phyloP scores from a whole-genome alignment of 805 yeast species.

The Saccharomycopsis sp. region DNA sequence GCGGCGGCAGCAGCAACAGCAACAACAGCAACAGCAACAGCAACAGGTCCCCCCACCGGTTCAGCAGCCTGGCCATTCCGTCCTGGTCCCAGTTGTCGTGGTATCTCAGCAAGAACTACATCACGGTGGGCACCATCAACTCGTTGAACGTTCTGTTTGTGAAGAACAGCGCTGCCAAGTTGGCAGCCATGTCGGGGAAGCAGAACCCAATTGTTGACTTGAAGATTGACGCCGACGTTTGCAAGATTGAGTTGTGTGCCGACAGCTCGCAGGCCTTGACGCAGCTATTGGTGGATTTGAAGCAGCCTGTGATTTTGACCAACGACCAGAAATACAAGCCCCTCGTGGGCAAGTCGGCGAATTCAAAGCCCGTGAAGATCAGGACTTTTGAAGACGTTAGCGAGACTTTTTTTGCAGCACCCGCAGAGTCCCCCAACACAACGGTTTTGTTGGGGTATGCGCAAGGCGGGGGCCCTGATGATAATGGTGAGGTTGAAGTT shows the following conservation, averaged over 20 bases:
- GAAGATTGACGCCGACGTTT: conserved; percentile 39
- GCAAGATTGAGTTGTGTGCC: conserved; percentile 58
- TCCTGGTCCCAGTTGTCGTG: conserved; percentile 36
- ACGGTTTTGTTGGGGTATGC: background rate
- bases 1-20: conserved; percentile 8
- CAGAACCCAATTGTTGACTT: conserved; percentile 32
- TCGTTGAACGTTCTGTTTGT: conserved; percentile 13
- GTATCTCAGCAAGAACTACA: conserved; percentile 41
- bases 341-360: conserved; percentile 27
- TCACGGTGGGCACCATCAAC: conserved; percentile 40
- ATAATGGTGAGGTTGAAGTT: background rate
- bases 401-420: conserved; percentile 24
- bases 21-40: background rate
- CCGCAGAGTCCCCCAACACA: background rate
- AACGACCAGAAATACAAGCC: conserved; percentile 52
- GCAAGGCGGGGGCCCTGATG: background rate
- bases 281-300: conserved; percentile 62
- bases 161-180: conserved; percentile 17
- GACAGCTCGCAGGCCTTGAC: conserved; percentile 71
- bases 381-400: conserved; percentile 29
- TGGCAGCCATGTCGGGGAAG: conserved; percentile 16
- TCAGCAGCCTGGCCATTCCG: conserved; percentile 22
- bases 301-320: conserved; percentile 52
- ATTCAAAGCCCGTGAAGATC: no score
- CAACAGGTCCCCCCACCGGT: no score